phyloP scores from a whole-genome alignment of 192 early-diverging fungal genomes.

The Spizellomyces sp. region DNA sequence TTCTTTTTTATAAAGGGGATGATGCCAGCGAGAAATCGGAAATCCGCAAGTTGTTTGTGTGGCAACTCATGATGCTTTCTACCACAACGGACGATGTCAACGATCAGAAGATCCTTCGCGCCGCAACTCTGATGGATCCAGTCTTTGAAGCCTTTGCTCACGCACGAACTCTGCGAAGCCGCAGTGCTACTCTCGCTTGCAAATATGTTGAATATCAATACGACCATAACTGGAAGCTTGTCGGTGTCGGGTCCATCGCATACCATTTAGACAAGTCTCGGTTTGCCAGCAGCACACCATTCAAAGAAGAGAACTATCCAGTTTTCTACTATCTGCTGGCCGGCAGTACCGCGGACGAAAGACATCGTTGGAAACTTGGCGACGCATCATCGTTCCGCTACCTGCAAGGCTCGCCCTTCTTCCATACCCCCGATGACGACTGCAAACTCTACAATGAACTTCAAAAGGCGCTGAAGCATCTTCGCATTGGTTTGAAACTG shows the following conservation, averaged over 20 bases:
- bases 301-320: slow-evolving; percentile 85
- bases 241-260: slow-evolving; percentile 83
- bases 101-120: slow-evolving; percentile 27
- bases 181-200: slow-evolving; percentile 21
- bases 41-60: slow-evolving; percentile 24
- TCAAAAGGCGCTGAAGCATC: slow-evolving; percentile 75
- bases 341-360: slow-evolving; percentile 79
- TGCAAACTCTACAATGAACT: slow-evolving; percentile 60
- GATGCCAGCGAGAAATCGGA: slow-evolving; percentile 28
- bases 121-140: slow-evolving; percentile 22
- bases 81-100: slow-evolving; percentile 12
- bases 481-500: slow-evolving; percentile 83
- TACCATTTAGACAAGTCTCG: slow-evolving; percentile 84
- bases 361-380: slow-evolving; percentile 67
- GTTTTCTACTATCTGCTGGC: slow-evolving; percentile 87
- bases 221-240: slow-evolving; percentile 47
- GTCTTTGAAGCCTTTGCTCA: slow-evolving; percentile 32
- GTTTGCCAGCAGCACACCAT: slow-evolving; percentile 53
- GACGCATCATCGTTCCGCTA: slow-evolving; percentile 47
- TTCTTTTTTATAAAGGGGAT: slow-evolving; percentile 6
- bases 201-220: slow-evolving; percentile 37
- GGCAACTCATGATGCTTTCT: slow-evolving; percentile 26
- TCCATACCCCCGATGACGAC: slow-evolving; percentile 31
- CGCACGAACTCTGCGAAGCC: slow-evolving; percentile 21
- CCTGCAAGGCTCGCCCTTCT: slow-evolving; percentile 50